These are phyloP conservation scores for Whalleya microplaca DNA, from an alignment of 2,329 filamentous ascomycete genomes.

Conservation along the genomic window DNA sequence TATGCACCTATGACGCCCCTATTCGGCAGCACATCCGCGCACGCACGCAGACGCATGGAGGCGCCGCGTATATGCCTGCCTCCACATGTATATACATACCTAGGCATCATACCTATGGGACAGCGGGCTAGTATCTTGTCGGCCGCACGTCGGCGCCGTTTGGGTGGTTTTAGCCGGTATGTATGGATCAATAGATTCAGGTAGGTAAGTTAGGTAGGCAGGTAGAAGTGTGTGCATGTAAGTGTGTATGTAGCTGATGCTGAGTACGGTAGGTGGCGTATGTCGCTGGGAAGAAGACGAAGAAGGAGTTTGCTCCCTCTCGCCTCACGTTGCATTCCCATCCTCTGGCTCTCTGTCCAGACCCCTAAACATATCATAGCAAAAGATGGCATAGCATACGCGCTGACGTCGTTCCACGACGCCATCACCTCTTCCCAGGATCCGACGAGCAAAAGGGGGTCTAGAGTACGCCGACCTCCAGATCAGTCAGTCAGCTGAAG, in stretches of 20 bases:
- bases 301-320: not conserved
- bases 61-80: not conserved
- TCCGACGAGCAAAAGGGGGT: not conserved
- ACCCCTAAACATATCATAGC: not conserved
- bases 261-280: not conserved
- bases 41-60: too few species aligned
- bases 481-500: not conserved
- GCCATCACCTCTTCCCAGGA: not conserved
- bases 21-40: too few species aligned
- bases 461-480: not conserved
- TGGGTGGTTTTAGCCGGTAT: conserved; percentile 32
- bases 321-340: not conserved
- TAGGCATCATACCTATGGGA: conserved; percentile 16
- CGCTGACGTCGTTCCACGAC: not conserved
- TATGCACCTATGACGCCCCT: not conserved
- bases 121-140: conserved; percentile 17
- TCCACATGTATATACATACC: not conserved
- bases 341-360: not conserved
- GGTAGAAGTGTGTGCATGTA: not conserved
- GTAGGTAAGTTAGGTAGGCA: too few species aligned
- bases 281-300: not conserved
- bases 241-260: not conserved
- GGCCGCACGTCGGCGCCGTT: conserved; percentile 24
- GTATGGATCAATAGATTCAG: not conserved
- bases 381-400: not conserved